Evolutionary conservation across 2,329 filamentous ascomycete species (phyloP).

Genomic region (Pseudopyricularia cyperi): DNA sequence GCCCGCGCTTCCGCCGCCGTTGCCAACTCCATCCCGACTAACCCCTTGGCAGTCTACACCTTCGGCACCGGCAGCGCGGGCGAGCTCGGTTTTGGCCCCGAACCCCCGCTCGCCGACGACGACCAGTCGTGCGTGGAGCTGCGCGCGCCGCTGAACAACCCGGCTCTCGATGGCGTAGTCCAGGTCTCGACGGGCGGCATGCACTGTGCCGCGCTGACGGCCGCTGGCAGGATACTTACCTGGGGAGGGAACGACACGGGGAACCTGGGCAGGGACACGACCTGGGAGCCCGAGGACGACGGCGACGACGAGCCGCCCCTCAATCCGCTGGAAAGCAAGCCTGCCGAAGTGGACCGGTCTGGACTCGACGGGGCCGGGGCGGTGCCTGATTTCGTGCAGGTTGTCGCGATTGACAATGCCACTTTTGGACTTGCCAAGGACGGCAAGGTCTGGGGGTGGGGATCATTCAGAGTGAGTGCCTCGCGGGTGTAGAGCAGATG

Average conservation of each 20-base stretch:
- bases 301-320: conserved; percentile 14
- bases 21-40: background rate
- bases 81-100: conserved; percentile 6
- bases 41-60: conserved; percentile 4
- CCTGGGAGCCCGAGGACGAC: conserved; percentile 26
- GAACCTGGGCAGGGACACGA: conserved; percentile 49
- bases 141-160: conserved; percentile 2
- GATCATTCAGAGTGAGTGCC: background rate
- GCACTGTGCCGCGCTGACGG: conserved; percentile 52
- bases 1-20: background rate
- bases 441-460: conserved; percentile 1
- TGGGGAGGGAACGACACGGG: conserved; percentile 62
- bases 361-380: conserved; percentile 20
- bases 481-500: background rate
- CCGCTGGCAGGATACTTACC: conserved; percentile 52
- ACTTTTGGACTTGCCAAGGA: conserved; percentile 35
- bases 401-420: conserved; percentile 56
- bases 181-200: conserved; percentile 53
- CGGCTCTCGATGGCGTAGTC: conserved; percentile 25
- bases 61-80: conserved; percentile 5
- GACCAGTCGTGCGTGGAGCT: background rate
- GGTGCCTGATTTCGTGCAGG: conserved; percentile 26
- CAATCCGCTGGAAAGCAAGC: conserved; percentile 47
- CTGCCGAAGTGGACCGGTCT: conserved; percentile 36
- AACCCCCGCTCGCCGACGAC: background rate